Evolutionary conservation across 768 basidiomycete species (phyloP).

Genomic region (Leccinellum luteum): DNA sequence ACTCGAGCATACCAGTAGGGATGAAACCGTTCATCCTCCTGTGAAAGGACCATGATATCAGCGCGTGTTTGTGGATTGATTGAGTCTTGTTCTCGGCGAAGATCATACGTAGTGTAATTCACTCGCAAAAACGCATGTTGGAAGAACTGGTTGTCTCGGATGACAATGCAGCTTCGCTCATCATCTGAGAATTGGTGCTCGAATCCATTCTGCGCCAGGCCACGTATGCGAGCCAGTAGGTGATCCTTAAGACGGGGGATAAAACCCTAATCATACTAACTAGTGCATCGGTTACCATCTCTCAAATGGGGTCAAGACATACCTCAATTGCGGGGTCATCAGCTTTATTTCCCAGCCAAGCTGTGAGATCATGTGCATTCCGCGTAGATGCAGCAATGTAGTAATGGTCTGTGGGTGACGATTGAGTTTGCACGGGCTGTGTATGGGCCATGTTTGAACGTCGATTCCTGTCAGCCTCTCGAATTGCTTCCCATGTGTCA

Average conservation of each 20-base stretch:
- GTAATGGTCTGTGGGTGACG: background rate
- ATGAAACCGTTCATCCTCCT: constrained; percentile 24
- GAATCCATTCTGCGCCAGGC: constrained; percentile 16
- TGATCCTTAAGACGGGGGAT: background rate
- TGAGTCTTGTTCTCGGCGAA: constrained; percentile 30
- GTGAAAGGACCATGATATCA: constrained; percentile 9
- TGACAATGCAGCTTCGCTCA: constrained; percentile 21
- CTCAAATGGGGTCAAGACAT: background rate
- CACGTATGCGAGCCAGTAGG: background rate
- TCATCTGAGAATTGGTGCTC: constrained; percentile 20
- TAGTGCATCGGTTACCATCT: too few species aligned
- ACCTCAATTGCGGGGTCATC: background rate
- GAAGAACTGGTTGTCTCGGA: constrained; percentile 22
- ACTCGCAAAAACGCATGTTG: constrained; percentile 16
- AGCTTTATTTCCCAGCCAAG: background rate
- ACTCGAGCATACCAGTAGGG: constrained; percentile 38
- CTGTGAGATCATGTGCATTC: background rate
- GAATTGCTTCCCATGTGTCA: background rate
- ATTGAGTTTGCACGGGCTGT: background rate
- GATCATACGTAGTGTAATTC: constrained; percentile 30
- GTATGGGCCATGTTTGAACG: background rate
- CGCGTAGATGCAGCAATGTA: background rate
- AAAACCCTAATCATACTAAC: background rate
- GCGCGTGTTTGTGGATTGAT: background rate
- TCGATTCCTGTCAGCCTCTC: background rate